Evolutionary conservation across 208 protist genomes (phyloP), one percentile per base, ranked within the genome.

Genomic region (Leishmania braziliensis): DNA sequence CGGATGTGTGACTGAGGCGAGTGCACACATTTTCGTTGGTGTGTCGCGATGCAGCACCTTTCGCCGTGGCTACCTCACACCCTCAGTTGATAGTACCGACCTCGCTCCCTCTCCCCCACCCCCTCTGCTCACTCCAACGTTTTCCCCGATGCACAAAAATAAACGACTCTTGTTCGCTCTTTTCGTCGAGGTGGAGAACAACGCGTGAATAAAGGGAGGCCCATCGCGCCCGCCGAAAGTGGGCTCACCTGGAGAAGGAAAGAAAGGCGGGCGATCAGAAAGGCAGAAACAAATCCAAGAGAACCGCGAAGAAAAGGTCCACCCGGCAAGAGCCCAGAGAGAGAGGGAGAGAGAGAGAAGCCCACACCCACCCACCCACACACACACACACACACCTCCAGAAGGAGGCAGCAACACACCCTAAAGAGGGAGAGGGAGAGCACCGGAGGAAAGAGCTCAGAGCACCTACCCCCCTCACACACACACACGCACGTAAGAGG

Each of bases 261-360:
- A 62, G 8, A 9, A 39, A 39, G 36, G 1, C 23, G 23, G 56
- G 23, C 18, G 56, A 62, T 23, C 18, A 62, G 20, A 3, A 39
- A 2, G 36, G 33, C 33, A 39, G 36, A 39, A 39, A 39, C 36
- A 39, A 39, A 39, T 39, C 36, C 36, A 39, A 43, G 23, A 78
- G 58, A 79, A 72, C 77, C 78, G 68, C 12, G 71, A 71, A 79
- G 74, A 78, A 71, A 66, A 5, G 65, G 33, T 48, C 33, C 51
- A 77, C 60, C 51, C 73, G 51, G 18, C 60, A n/a, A 5, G 48
- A 29, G 29, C 12, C 36, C 36, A 39, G 36, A 39, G 36, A 39
- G 36, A 39, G 36, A 39, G 36, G 36, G 36, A 39, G 36, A 39
- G 36, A 36, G 36, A 2, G 36, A 39, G 36, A 33, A 33, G 33